Evolutionary conservation across 2,329 filamentous ascomycete genomes (phyloP).

Genomic region (Trichoderma cornu-damae): DNA sequence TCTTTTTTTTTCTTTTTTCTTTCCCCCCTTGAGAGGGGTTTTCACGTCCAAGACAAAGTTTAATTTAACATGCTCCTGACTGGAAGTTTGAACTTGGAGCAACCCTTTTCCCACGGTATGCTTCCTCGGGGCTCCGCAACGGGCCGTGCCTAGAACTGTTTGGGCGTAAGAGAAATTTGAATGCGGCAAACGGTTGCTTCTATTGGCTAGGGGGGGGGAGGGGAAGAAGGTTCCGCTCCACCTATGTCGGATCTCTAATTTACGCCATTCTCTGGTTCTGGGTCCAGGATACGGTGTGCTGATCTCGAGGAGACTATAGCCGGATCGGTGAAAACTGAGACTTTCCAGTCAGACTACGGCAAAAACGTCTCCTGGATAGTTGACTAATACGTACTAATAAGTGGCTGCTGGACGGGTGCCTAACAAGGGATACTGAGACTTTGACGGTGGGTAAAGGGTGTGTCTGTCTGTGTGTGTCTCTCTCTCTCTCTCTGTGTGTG

Average conservation of each 20-base stretch:
- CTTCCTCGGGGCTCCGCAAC: conserved; percentile 13
- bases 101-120: neutral
- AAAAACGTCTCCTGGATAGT: neutral
- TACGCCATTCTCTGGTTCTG: neutral
- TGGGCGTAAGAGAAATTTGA: conserved; percentile 16
- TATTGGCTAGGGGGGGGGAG: neutral
- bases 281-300: neutral
- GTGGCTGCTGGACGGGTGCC: neutral
- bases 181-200: neutral
- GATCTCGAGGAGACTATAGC: neutral
- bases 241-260: conserved; percentile 3
- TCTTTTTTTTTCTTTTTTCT: too few species aligned
- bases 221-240: neutral
- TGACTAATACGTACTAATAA: too few species aligned
- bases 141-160: conserved; percentile 19
- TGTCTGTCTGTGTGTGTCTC: too few species aligned
- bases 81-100: neutral
- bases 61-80: neutral
- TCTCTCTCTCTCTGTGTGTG: too few species aligned
- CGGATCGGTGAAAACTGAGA: neutral
- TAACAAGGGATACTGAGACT: neutral
- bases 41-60: neutral
- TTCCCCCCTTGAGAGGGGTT: neutral
- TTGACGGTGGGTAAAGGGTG: neutral
- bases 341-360: neutral